phyloP scores from a whole-genome alignment of 1,139 yeast genomes.

The Pichia sp. region DNA sequence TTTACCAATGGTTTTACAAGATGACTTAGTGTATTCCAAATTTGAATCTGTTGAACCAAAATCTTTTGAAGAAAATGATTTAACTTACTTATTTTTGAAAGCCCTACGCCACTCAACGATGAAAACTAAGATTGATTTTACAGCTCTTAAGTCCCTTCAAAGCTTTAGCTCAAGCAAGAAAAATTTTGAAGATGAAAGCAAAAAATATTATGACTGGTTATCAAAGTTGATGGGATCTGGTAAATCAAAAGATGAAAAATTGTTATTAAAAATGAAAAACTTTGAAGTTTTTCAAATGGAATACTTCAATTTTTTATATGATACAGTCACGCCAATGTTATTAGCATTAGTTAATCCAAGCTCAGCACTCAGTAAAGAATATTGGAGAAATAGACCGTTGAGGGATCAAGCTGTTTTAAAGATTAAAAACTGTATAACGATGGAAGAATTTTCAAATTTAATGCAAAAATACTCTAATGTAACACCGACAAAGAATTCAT shows the following conservation, averaged over 20 bases:
- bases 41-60: constrained; percentile 3
- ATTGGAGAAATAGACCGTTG: constrained; percentile 11
- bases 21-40: constrained; percentile 8
- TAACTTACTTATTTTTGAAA: constrained; percentile 3
- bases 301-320: constrained; percentile 59
- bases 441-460: constrained; percentile 10
- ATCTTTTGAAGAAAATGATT: constrained; percentile 1
- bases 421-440: constrained; percentile 18
- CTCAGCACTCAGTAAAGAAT: constrained; percentile 3
- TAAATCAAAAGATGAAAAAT: constrained; percentile 53
- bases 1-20: constrained; percentile 1
- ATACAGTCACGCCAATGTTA: constrained; percentile 39
- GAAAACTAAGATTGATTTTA: constrained; percentile 9
- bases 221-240: constrained; percentile 63
- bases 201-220: constrained; percentile 71
- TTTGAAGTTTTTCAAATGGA: constrained; percentile 71
- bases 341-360: constrained; percentile 5
- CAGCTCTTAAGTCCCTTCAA: constrained; percentile 6
- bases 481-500: background rate
- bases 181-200: constrained; percentile 64
- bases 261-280: constrained; percentile 49
- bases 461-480: constrained; percentile 7
- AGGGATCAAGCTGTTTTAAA: constrained; percentile 18
- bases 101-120: constrained; percentile 3
- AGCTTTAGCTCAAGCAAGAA: constrained; percentile 25